A percentile compares a stretch with the other conserved stretches of the same genome.
Evolutionary conservation across 2,329 filamentous ascomycete species (phyloP).

Genomic region (Akanthomyces uredinophilus): DNA sequence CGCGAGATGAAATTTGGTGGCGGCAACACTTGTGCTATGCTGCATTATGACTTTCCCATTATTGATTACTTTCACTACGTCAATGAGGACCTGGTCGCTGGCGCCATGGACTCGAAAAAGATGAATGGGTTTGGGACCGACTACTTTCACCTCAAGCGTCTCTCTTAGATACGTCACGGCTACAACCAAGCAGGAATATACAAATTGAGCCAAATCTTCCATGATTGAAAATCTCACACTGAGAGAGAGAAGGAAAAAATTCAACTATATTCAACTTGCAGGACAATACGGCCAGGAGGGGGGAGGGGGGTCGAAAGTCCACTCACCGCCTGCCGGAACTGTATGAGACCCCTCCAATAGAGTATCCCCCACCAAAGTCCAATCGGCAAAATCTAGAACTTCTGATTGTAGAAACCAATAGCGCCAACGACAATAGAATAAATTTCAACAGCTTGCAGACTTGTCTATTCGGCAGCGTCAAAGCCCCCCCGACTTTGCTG

Average conservation of each 20-base stretch:
- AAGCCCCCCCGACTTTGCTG: too few relatives aligned
- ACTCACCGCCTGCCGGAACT: conserved; percentile 11
- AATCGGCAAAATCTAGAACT: neutral
- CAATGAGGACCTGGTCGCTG: neutral
- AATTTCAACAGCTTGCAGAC: too few relatives aligned
- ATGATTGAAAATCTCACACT: too few relatives aligned
- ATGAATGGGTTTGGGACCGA: neutral
- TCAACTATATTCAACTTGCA: too few relatives aligned
- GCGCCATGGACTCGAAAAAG: neutral
- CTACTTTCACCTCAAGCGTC: neutral
- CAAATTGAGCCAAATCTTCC: too few relatives aligned
- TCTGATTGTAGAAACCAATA: neutral
- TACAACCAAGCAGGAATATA: too few relatives aligned
- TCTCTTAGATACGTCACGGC: neutral
- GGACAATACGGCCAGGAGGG: too few relatives aligned
- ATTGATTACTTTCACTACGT: conserved; percentile 4
- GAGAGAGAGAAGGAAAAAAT: too few relatives aligned
- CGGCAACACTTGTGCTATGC: neutral
- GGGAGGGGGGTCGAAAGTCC: too few relatives aligned
- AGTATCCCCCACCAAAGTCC: neutral
- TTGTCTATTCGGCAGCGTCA: too few relatives aligned
- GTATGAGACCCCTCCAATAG: neutral
- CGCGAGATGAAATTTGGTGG: neutral
- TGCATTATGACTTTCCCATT: neutral
- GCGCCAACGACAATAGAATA: too few relatives aligned